Percentiles rank a stretch among this genome's conserved stretches.
Conservation (phyloP, 345 rosid species). For the Linum tenue region DNA sequence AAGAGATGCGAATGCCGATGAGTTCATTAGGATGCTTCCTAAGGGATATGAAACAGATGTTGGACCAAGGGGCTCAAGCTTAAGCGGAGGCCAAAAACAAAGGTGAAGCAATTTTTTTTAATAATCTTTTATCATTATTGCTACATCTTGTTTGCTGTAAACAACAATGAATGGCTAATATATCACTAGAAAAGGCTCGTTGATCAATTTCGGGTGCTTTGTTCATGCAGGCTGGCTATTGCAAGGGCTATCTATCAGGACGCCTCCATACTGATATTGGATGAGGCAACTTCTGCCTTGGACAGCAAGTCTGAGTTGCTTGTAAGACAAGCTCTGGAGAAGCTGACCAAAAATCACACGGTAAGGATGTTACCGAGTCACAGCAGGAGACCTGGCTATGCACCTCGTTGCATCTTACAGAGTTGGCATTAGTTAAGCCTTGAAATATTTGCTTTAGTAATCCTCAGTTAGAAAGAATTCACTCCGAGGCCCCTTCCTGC, state of each 20-base stretch:
- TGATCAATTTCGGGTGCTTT: neutral
- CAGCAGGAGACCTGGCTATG: neutral
- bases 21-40: slow-evolving; percentile 70
- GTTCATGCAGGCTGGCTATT: slow-evolving; percentile 64
- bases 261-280: slow-evolving; percentile 71
- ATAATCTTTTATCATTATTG: neutral
- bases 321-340: slow-evolving; percentile 78
- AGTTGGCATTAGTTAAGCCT: neutral
- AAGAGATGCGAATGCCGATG: slow-evolving; percentile 74
- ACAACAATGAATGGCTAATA: neutral
- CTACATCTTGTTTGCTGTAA: neutral
- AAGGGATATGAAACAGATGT: slow-evolving; percentile 59
- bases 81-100: slow-evolving; percentile 96
- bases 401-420: neutral
- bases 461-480: neutral
- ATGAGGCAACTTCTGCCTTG: slow-evolving; percentile 96
- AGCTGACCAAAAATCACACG: slow-evolving; percentile 68
- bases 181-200: too few relatives aligned
- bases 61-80: slow-evolving; percentile 81
- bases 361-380: slow-evolving; percentile 29
- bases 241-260: slow-evolving; percentile 88
- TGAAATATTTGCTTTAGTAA: neutral
- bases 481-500: neutral
- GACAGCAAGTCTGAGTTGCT: slow-evolving; percentile 81
- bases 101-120: slow-evolving; percentile 37